Evolutionary conservation across 257 asterid species (phyloP).

Genomic region (Jacaranda copaia): DNA sequence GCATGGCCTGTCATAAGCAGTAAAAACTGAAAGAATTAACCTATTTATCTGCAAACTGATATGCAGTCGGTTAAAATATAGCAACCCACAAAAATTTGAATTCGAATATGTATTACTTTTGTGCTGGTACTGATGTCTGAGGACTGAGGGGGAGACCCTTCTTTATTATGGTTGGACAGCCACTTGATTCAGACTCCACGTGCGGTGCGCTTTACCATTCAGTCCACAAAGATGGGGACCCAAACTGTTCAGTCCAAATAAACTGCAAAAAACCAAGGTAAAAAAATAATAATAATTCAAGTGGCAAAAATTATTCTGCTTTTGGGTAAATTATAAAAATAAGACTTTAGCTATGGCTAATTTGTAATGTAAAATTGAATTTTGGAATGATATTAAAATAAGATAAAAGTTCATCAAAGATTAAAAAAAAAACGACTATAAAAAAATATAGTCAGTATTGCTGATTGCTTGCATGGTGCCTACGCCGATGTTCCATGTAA

Average conservation of each 20-base stretch:
- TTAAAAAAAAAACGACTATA: too few species aligned
- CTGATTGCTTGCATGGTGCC: too few species aligned
- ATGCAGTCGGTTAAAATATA: background rate
- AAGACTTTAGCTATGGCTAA: too few species aligned
- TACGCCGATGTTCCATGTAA: too few species aligned
- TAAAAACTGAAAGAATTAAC: conserved; percentile 17
- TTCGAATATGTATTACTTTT: conserved; percentile 23
- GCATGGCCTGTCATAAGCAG: background rate
- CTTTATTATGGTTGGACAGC: conserved; percentile 43
- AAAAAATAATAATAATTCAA: background rate
- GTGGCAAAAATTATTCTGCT: background rate
- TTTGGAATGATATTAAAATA: too few species aligned
- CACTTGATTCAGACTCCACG: conserved; percentile 50
- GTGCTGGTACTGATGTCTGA: conserved; percentile 24
- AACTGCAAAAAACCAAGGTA: background rate
- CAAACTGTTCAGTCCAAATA: conserved; percentile 22
- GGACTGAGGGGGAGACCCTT: background rate
- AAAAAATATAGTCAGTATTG: too few species aligned
- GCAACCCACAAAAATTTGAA: conserved; percentile 8
- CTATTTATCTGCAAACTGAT: conserved; percentile 14
- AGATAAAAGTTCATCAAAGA: too few species aligned
- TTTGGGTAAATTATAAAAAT: too few species aligned
- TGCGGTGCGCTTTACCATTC: conserved; percentile 42
- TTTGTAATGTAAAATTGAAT: too few species aligned
- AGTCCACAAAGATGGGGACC: conserved; percentile 40